phyloP scores from a whole-genome alignment of 1,139 yeast genomes.

The Saccharomyces hybrid region DNA sequence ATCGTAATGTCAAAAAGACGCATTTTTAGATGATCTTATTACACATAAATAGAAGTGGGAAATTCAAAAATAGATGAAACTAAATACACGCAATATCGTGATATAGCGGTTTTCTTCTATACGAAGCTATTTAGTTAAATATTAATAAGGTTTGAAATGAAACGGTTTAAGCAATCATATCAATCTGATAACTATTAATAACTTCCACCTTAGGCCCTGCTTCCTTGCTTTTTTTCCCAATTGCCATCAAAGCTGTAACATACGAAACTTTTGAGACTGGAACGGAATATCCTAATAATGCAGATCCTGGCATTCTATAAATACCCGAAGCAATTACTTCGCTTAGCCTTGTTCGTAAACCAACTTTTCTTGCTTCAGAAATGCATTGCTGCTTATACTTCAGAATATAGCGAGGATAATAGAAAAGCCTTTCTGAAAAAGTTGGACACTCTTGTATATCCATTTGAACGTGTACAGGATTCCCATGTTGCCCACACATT shows the following conservation, averaged over 20 bases:
- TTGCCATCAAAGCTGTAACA: conserved; percentile 13
- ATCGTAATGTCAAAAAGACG: no score
- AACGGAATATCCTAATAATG: conserved; percentile 21
- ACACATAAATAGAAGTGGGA: no score
- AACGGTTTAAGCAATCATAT: conserved; percentile 8
- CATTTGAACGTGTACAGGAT: conserved; percentile 1
- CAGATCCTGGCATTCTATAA: conserved; percentile 22
- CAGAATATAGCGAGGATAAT: conserved; percentile 4
- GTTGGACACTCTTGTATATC: background rate
- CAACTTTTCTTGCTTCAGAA: conserved; percentile 13
- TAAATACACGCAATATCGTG: background rate
- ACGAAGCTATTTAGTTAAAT: background rate
- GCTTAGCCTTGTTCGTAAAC: conserved; percentile 15
- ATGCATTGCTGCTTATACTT: conserved; percentile 10
- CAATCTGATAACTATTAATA: conserved; percentile 19
- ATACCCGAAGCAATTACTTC: conserved; percentile 18
- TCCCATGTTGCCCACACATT: conserved; percentile 22
- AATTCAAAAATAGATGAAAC: no score
- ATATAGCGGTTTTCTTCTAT: background rate
- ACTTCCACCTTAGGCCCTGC: conserved; percentile 8
- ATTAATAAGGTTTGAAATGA: no score
- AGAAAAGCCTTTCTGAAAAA: background rate
- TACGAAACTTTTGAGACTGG: conserved; percentile 22
- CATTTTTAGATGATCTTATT: no score
- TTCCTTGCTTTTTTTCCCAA: conserved; percentile 4